These are phyloP conservation scores for Aphanomyces cochlioides DNA, from an alignment of 352 stramenopile genomes.

Conservation along the genomic window DNA sequence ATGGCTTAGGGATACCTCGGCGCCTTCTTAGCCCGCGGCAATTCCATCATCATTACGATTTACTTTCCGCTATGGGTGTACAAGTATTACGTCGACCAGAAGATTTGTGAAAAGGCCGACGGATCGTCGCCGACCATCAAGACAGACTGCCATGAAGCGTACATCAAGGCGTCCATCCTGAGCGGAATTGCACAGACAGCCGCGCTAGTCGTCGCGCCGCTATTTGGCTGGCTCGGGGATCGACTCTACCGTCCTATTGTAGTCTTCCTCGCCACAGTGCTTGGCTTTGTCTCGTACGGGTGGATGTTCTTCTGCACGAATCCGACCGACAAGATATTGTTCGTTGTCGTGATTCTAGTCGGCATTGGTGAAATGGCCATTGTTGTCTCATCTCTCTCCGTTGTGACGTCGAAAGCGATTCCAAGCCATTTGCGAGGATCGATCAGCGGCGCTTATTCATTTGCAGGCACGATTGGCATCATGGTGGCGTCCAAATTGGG, in stretches of 20 bases:
- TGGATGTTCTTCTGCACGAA: conserved; percentile 15
- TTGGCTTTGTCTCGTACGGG: conserved; percentile 14
- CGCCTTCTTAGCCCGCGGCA: conserved; percentile 18
- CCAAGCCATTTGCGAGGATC: conserved; percentile 12
- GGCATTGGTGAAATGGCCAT: conserved; percentile 24
- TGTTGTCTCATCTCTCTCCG: conserved; percentile 21
- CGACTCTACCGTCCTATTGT: conserved; percentile 11
- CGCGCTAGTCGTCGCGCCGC: conserved; percentile 2
- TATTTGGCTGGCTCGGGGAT: conserved; percentile 23
- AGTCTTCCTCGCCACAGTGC: conserved; percentile 2
- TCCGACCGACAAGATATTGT: conserved; percentile 10
- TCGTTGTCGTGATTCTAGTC: conserved; percentile 10
- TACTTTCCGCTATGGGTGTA: conserved; percentile 25
- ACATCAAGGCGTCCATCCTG: conserved; percentile 20
- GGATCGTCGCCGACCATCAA: conserved; percentile 8
- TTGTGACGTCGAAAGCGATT: conserved; percentile 27
- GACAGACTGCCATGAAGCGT: conserved; percentile 19
- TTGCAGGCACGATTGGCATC: conserved; percentile 18
- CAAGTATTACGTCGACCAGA: conserved; percentile 26
- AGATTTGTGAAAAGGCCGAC: conserved; percentile 1
- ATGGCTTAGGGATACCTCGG: conserved; percentile 17
- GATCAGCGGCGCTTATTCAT: conserved; percentile 20
- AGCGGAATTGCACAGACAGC: conserved; percentile 22
- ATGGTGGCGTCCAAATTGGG: conserved; percentile 22
- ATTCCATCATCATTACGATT: conserved; percentile 29